Base-by-base conservation (phyloP, 371 early-diverging fungal genomes). In the Dichotomocladium elegans region DNA sequence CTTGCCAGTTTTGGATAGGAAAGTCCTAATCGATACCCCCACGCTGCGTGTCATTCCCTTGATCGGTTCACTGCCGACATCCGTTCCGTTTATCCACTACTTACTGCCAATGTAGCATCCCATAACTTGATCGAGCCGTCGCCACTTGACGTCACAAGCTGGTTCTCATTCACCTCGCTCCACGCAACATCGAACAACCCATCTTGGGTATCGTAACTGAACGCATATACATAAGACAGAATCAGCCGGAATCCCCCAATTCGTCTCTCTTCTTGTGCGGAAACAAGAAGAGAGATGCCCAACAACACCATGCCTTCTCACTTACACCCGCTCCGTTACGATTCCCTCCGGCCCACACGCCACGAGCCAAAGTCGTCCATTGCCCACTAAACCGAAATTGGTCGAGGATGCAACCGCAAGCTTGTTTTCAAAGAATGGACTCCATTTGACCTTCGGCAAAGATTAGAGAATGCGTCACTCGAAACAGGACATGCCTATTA, bases 361-460 rank as follows among this genome's bases (percentile, higher is more conserved):
- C 19, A 90, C 68, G 28, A 91, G 66, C 70, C 81, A 92, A 12
- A 93, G 77, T 41, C 90, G 76, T 19, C 98, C 98, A 68, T 96
- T 97, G 10, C 98, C 98, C 7, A 93, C 95, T 5, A 97, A 80
- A 10, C 98, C 98, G 77, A 87, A 97, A 78, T 97, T 96, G 19
- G 96, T 89, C 11, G 94, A 83, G n/a, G 87, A 71, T 2, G 94
- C 96, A 17, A 86, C 83, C 0, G 98, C 96, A 14, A 96, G 60
- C 48, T 88, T 83, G 59, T 87, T 78, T 64, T 92, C 94, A 58
- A 91, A 90, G 65, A 96, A 97, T 1, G 98, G 96, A 64, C 89
- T 92, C 82, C 89, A 96, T 75, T 95, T 86, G 22, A 90, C 72
- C 85, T 87, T 64, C 41, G n/a, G 50, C 19, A 50, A 47, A 44